phyloP scores from a whole-genome alignment of 805 yeast species.

The Lachancea kluyveri region DNA sequence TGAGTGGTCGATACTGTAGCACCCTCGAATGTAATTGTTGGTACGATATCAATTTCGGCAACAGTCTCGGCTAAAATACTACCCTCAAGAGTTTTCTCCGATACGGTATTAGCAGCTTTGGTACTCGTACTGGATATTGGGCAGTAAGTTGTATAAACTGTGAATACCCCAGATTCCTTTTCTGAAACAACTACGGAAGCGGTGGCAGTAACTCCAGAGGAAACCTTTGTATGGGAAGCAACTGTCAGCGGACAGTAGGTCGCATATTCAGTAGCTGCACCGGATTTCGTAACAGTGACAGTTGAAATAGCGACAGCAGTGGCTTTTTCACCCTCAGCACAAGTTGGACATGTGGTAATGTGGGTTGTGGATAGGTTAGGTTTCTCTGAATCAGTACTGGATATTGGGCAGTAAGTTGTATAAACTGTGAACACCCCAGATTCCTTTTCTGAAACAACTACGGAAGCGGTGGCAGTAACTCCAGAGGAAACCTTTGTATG shows the following conservation, averaged over 20 bases:
- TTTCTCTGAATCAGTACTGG: too few relatives aligned
- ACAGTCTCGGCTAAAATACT: too few relatives aligned
- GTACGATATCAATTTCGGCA: too few relatives aligned
- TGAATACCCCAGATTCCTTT: slow-evolving; percentile 10
- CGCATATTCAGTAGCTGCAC: slow-evolving; percentile 25
- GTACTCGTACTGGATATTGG: too few relatives aligned
- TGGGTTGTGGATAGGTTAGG: slow-evolving; percentile 6
- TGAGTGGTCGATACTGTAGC: slow-evolving; percentile 6
- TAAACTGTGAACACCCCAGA: slow-evolving; percentile 12
- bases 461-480: slow-evolving; percentile 9
- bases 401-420: slow-evolving; percentile 15
- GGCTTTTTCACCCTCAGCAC: slow-evolving; percentile 2
- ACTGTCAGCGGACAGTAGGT: slow-evolving; percentile 18
- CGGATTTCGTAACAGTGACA: too few relatives aligned
- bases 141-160: slow-evolving; percentile 14
- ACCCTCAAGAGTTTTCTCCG: too few relatives aligned
- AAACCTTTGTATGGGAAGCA: too few relatives aligned
- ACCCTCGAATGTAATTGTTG: too few relatives aligned
- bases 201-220: slow-evolving; percentile 3
- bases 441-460: slow-evolving; percentile 10
- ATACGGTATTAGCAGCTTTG: too few relatives aligned
- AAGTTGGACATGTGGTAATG: slow-evolving; percentile 5
- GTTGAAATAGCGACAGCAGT: not conserved
- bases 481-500: slow-evolving; percentile 6
- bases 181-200: slow-evolving; percentile 10